phyloP scores from a whole-genome alignment of 768 basidiomycete genomes.

The Podaxis carcinomalis region DNA sequence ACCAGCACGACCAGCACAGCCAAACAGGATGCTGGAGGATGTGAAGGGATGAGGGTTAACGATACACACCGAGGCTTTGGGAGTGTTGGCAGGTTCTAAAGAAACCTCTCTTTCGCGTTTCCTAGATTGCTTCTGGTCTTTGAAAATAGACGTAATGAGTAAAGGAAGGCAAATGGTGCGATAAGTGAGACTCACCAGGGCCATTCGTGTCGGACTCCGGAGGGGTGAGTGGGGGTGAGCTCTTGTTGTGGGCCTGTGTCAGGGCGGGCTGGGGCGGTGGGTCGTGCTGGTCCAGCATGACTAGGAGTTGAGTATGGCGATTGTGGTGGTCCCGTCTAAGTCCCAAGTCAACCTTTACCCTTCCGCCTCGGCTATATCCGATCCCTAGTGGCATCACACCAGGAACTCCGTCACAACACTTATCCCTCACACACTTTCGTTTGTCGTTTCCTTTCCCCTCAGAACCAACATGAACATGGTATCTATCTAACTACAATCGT shows the following conservation, averaged over 20 bases:
- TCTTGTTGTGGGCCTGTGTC: neutral
- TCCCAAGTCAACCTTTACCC: constrained; percentile 6
- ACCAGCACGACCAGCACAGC: constrained; percentile 5
- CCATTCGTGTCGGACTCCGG: constrained; percentile 8
- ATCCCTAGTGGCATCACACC: constrained; percentile 13
- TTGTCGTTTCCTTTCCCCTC: neutral
- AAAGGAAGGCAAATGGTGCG: constrained; percentile 7
- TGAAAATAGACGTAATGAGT: constrained; percentile 18
- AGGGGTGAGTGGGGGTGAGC: constrained; percentile 15
- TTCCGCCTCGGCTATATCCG: constrained; percentile 33
- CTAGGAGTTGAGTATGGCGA: neutral
- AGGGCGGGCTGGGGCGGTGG: neutral
- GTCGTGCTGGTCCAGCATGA: constrained; percentile 1
- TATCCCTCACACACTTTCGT: neutral
- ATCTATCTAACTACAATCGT: constrained; percentile 4
- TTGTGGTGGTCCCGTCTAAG: constrained; percentile 6
- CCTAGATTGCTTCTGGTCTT: constrained; percentile 47
- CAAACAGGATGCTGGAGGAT: constrained; percentile 9
- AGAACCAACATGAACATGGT: neutral
- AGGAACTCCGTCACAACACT: constrained; percentile 4
- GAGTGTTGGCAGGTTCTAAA: constrained; percentile 57
- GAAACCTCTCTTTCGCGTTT: constrained; percentile 81
- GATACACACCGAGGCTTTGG: constrained; percentile 38
- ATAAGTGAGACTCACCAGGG: constrained; percentile 12
- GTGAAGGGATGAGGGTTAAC: neutral